Evolutionary conservation across 140 eudicot species (phyloP), one percentile per base, ranked within the genome.

Genomic region (Artemisia princeps): DNA sequence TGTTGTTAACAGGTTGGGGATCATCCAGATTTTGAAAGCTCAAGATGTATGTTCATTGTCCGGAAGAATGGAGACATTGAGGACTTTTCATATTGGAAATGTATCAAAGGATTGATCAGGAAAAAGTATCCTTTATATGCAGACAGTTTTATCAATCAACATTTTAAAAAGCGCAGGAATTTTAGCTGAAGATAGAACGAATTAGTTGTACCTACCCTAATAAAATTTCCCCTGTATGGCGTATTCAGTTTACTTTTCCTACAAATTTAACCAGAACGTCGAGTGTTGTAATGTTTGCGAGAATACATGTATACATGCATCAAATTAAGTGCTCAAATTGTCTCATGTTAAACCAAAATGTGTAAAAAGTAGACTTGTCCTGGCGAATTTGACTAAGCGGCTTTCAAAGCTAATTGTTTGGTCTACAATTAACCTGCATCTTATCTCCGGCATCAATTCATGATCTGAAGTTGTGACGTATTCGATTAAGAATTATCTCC

Each of bases 21-120:
- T 72, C 97, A 91, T 81, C 95, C 95, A 26, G 73, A 84, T 75
- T 85, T 87, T 79, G 87, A 81, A 67, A 75, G 70, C 68, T 84
- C 97, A 0, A 79, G 91, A 71, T 87, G 94, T 62, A 70, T 90
- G 72, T 90, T 90, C 74, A 79, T 86, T 49, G 94, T 82, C 14
- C 94, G 95, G 17, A 86, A 76, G 70, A 87, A 86, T 67, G 90
- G 90, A 51, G 83, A 82, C 71, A 12, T 68, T 68, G 84, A 80
- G 2, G 97, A 87, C 74, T 86, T 90, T 69, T 90, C 95, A 20
- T 90, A 80, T 67, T 84, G 97, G 95, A 81, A 87, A 78, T 87
- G 95, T 77, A 75, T 90, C 55, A 84, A 90, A 80, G 94, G 90
- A 22, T 82, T 84, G 46, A 83, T 90, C 64, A 77, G 74, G 72